Conservation (phyloP, 352 stramenopile species). For the Phytophthora tubulina region DNA sequence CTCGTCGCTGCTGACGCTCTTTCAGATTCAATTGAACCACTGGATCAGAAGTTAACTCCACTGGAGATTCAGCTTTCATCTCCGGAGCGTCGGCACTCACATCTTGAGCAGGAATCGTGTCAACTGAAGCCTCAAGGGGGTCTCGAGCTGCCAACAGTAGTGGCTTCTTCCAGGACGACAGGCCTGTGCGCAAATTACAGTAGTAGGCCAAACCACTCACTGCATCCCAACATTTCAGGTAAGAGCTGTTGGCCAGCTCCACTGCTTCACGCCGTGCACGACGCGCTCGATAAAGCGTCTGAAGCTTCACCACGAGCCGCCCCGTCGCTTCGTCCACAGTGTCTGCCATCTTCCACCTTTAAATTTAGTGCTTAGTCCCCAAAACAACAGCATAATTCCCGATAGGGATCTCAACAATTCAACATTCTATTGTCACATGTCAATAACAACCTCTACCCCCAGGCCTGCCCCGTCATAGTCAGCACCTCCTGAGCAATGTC, state of each 20-base stretch:
- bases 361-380: slow-evolving; percentile 15
- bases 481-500: slow-evolving; percentile 57
- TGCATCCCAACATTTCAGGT: slow-evolving; percentile 61
- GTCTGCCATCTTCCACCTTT: slow-evolving; percentile 2
- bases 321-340: slow-evolving; percentile 16
- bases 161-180: slow-evolving; percentile 59
- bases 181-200: slow-evolving; percentile 55
- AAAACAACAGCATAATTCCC: neutral
- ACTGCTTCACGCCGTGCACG: slow-evolving; percentile 40
- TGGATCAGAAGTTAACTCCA: neutral
- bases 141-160: slow-evolving; percentile 46
- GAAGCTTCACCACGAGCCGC: slow-evolving; percentile 43
- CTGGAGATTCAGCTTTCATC: neutral
- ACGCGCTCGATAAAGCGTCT: slow-evolving; percentile 46
- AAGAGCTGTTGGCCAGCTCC: slow-evolving; percentile 42
- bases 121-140: neutral
- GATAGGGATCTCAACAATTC: neutral
- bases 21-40: slow-evolving; percentile 26
- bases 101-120: neutral
- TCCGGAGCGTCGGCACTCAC: neutral
- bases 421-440: neutral
- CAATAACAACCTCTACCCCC: neutral
- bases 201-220: slow-evolving; percentile 57
- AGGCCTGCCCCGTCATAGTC: slow-evolving; percentile 41
- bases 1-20: slow-evolving; percentile 35